Base-by-base conservation (phyloP, 73 alveolate species). In the Stentor coeruleus region DNA sequence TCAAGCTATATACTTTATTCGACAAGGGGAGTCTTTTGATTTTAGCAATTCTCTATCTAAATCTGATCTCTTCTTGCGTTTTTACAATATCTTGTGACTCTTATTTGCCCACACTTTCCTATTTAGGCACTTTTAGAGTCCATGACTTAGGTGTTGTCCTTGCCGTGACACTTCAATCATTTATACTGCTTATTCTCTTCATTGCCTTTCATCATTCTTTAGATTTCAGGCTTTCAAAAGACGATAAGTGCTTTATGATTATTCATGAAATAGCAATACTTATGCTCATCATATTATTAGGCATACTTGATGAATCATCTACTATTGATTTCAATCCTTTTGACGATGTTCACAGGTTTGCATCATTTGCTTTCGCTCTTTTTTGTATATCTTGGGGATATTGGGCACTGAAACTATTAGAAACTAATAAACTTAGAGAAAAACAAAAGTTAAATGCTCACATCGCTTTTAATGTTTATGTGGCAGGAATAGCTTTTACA, bases 91-190 rank as follows among this genome's bases (percentile, higher is more conserved):
- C 40, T 31, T 66, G 79, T 33, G 36, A 37, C n/a, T 28, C 49
- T 40, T 66, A 66, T 33, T 26, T 66, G 1, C 79, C 79, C 33
- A 66, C 79, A 2, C 20, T 66, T 26, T 66, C 79, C n/a, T 66
- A 66, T 66, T 31, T 66, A 1, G 79, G 49, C 37, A 26, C 79
- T 66, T 66, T 66, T 66, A 20, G 79, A 66, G 33, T 1, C 79
- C 79, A 66, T 31, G 79, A 66, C 39, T 14, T 20, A 15, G n/a
- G 36, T 14, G 33, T 66, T 26, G 79, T 66, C n/a, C 33, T 66
- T 20, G 39, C 40, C 0, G 14, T 20, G 40, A 66, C 42, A 28
- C 33, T 66, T 66, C 33, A 66, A 1, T 0, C 39, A 1, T 20
- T 31, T 31, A 28, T 33, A 1, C 11, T 66, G n/a, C 79, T 31